Percentiles rank a stretch among this genome's conserved stretches.
phyloP scores from a whole-genome alignment of 2,329 filamentous ascomycete genomes.

The Sporothrix luriei region DNA sequence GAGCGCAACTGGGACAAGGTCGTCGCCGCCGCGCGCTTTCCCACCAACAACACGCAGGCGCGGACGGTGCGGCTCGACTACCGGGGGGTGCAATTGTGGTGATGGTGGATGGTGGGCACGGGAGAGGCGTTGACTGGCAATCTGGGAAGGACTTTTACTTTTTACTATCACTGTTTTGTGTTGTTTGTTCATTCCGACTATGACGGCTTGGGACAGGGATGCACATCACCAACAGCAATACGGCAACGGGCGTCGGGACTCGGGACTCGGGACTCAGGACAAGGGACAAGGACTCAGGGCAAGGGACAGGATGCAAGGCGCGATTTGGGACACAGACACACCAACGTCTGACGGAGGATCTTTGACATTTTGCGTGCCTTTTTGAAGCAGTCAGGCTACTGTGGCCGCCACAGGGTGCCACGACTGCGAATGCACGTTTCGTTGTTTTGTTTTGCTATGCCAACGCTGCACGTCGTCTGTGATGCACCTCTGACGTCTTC shows the following conservation, averaged over 20 bases:
- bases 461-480: too few relatives aligned
- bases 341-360: not conserved
- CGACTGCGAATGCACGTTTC: too few relatives aligned
- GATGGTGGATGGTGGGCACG: too few relatives aligned
- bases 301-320: conserved; percentile 4
- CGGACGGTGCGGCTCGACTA: not conserved
- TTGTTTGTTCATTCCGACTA: too few relatives aligned
- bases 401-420: too few relatives aligned
- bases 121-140: not conserved
- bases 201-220: too few relatives aligned
- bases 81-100: not conserved
- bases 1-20: conserved; percentile 28
- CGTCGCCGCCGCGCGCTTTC: not conserved
- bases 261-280: not conserved
- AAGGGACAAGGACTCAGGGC: not conserved
- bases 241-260: not conserved
- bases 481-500: too few relatives aligned
- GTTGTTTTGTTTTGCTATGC: too few relatives aligned
- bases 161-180: too few relatives aligned
- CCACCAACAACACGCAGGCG: not conserved
- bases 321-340: conserved; percentile 1
- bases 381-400: too few relatives aligned
- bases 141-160: too few relatives aligned
- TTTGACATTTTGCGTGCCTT: conserved; percentile 5
- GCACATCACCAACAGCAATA: conserved; percentile 1